Evolutionary conservation across 495 filamentous ascomycete genomes (phyloP), one percentile per base, ranked within the genome.

Genomic region (Hypoxylon trugodes): DNA sequence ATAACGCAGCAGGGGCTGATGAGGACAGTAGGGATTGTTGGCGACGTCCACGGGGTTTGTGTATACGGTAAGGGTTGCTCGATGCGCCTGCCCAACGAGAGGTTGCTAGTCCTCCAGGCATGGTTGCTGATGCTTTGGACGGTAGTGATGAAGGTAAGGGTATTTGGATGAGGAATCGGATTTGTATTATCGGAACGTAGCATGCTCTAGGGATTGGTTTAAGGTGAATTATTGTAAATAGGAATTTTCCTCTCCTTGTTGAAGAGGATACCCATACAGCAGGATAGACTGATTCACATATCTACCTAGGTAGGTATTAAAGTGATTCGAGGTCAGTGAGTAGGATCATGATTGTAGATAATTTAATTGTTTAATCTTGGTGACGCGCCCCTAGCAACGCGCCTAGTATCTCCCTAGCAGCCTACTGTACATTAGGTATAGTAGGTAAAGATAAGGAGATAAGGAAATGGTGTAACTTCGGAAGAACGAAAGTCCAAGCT

Each of bases 71-170:
- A 12, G 9, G 24, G 15, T 10, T 30, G 42, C 4, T 45, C 26
- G 21, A 28, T 47, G 4, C 26, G 45, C 26, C n/a, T n/a, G 45
- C 45, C 45, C 45, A 48, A 28, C 45, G 45, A 25, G 45, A 48
- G 45, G 24, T 16, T 7, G 19, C 28, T 35, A 48, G 12, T 48
- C 45, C 45, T 13, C 45, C 45, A 8, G 45, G 26, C 45, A 48
- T 48, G 28, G 9, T 48, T 18, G 26, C 26, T 25, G 7, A 21
- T 5, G 45, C 22, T 3, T 21, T 35, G 30, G 9, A 32, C 16
- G 28, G 8, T 5, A n/a, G n/a, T n/a, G n/a, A n/a, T 6, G 28
- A n/a, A 2, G 15, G 45, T 10, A 10, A 30, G n/a, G 6, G 33
- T 21, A 33, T 8, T 25, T 10, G 12, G 28, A 21, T 9, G 45